Percentiles rank a stretch among this genome's conserved stretches.
phyloP scores from a whole-genome alignment of 2,329 filamentous ascomycete genomes.

The Verticillium klebahnii region DNA sequence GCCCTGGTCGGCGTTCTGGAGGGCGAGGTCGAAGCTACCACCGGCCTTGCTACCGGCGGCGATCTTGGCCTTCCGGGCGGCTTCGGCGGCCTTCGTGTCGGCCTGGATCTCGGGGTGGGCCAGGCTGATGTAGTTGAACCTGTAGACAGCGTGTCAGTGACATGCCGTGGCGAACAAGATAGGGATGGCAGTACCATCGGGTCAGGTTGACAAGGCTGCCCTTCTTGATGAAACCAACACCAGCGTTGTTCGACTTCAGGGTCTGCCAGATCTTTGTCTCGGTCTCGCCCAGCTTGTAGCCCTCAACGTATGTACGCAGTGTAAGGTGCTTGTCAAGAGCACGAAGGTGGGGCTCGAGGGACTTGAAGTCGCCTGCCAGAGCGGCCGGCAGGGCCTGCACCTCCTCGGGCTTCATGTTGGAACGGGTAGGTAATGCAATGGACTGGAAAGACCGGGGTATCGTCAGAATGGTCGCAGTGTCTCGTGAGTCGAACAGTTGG shows the following conservation, averaged over 20 bases:
- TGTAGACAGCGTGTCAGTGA: not conserved
- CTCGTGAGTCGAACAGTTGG: conserved; percentile 10
- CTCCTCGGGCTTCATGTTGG: conserved; percentile 53
- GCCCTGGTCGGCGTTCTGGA: conserved; percentile 79
- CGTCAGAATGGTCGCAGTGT: conserved; percentile 2
- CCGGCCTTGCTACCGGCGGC: conserved; percentile 68
- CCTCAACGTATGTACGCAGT: conserved; percentile 79
- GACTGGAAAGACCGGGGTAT: conserved; percentile 2
- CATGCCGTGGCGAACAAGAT: not conserved
- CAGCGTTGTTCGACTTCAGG: conserved; percentile 79
- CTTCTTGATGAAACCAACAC: conserved; percentile 74
- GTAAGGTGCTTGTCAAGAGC: conserved; percentile 84
- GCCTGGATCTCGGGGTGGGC: conserved; percentile 70
- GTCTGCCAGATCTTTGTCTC: conserved; percentile 82
- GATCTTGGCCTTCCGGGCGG: conserved; percentile 65
- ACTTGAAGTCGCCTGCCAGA: conserved; percentile 70
- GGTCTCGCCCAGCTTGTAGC: conserved; percentile 70
- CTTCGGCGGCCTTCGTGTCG: conserved; percentile 66
- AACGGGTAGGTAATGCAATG: conserved; percentile 3
- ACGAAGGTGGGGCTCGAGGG: conserved; percentile 67
- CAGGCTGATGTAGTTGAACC: conserved; percentile 76
- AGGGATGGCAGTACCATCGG: conserved; percentile 53
- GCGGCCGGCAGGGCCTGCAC: conserved; percentile 45
- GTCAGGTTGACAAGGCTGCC: conserved; percentile 70
- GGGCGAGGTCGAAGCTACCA: conserved; percentile 82